Evolutionary conservation across 768 basidiomycete genomes (phyloP).

Genomic region (Amylocystis lapponica): DNA sequence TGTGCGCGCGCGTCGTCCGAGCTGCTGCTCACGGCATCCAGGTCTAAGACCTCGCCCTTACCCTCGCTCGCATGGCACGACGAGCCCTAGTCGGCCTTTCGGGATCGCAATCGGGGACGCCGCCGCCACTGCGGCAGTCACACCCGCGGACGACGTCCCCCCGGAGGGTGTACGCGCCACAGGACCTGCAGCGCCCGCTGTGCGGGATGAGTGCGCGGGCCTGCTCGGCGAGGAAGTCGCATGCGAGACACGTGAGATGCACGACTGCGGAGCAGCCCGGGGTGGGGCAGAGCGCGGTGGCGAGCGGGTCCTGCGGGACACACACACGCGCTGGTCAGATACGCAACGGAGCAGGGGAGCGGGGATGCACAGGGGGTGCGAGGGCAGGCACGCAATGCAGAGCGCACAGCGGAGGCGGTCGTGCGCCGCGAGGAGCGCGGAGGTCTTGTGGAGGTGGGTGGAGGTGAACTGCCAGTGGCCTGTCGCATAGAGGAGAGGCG

Average conservation of each 20-base stretch:
- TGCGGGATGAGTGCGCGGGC: constrained; percentile 44
- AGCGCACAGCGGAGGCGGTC: constrained; percentile 37
- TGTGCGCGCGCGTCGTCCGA: constrained; percentile 3
- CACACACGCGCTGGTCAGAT: background rate
- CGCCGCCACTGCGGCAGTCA: constrained; percentile 41
- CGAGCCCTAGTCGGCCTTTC: constrained; percentile 7
- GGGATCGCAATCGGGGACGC: constrained; percentile 24
- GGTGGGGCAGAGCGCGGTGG: constrained; percentile 48
- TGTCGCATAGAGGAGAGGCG: constrained; percentile 16
- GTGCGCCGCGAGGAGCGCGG: constrained; percentile 33
- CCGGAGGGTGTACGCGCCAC: constrained; percentile 55
- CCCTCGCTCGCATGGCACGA: background rate
- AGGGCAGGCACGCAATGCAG: constrained; percentile 36
- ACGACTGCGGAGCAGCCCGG: constrained; percentile 44
- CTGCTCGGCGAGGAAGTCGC: constrained; percentile 33
- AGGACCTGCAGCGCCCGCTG: constrained; percentile 53
- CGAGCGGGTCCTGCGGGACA: constrained; percentile 41
- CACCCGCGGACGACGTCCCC: constrained; percentile 63
- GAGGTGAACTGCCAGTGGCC: constrained; percentile 47
- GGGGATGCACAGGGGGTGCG: constrained; percentile 37
- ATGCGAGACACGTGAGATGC: constrained; percentile 54
- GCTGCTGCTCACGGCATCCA: constrained; percentile 6
- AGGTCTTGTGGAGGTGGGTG: constrained; percentile 43
- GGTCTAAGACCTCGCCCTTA: constrained; percentile 6
- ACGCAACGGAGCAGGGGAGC: constrained; percentile 1